Evolutionary conservation across 2,329 filamentous ascomycete genomes (phyloP).

Genomic region (Phymatotrichopsis omnivora): DNA sequence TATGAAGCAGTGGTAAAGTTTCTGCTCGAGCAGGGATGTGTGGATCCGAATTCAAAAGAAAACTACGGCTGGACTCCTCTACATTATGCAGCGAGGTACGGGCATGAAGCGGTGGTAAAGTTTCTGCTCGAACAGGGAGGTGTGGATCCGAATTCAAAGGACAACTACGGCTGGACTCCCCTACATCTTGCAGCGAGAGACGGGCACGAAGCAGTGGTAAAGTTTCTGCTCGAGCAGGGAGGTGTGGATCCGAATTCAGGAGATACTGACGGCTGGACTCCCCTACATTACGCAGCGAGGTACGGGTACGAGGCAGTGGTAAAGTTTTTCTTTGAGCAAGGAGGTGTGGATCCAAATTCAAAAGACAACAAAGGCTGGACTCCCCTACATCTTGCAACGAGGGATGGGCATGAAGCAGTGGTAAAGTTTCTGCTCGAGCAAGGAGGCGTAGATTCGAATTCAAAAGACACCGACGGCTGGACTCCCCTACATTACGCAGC

Average conservation of each 20-base stretch:
- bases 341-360: slow-evolving; percentile 9
- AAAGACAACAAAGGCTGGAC: slow-evolving; percentile 8
- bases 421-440: slow-evolving; percentile 19
- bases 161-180: slow-evolving; percentile 9
- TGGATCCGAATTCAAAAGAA: neutral
- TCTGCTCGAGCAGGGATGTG: slow-evolving; percentile 3
- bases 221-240: slow-evolving; percentile 1
- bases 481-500: slow-evolving; percentile 8
- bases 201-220: slow-evolving; percentile 10
- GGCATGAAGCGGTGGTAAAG: slow-evolving; percentile 1
- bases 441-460: neutral
- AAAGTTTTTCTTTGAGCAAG: slow-evolving; percentile 12
- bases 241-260: neutral
- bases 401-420: slow-evolving; percentile 20
- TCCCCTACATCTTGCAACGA: slow-evolving; percentile 12
- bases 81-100: slow-evolving; percentile 11
- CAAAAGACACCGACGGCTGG: neutral
- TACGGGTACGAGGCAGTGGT: slow-evolving; percentile 19
- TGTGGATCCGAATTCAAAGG: neutral
- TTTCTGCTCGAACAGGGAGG: slow-evolving; percentile 9
- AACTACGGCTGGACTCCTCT: slow-evolving; percentile 11
- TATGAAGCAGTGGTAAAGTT: slow-evolving; percentile 6
- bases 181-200: slow-evolving; percentile 19
- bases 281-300: slow-evolving; percentile 14
- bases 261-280: slow-evolving; percentile 1